Conservation (phyloP, 129 eudicot species). For the Solidago caesia region DNA sequence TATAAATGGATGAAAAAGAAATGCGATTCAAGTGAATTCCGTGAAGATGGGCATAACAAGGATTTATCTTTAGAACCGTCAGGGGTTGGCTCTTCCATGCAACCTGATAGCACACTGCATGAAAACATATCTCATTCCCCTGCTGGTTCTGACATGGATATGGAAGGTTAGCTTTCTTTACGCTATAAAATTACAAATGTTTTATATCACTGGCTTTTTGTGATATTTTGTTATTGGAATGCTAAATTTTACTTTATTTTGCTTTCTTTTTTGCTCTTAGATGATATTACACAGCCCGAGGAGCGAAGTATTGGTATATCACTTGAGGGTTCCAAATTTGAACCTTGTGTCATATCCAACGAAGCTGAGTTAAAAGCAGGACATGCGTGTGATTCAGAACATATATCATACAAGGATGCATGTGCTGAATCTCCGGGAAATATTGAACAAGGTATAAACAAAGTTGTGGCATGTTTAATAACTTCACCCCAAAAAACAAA, state of each 20-base stretch:
- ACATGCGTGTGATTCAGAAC: constrained; percentile 23
- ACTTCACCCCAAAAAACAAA: background rate
- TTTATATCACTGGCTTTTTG: background rate
- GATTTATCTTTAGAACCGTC: constrained; percentile 20
- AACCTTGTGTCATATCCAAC: constrained; percentile 27
- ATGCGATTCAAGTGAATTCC: constrained; percentile 30
- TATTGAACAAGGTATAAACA: constrained; percentile 41
- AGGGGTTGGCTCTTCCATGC: background rate
- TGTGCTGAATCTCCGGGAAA: constrained; percentile 23
- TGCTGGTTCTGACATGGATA: constrained; percentile 83
- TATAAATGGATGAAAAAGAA: constrained; percentile 62
- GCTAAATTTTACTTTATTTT: constrained; percentile 21
- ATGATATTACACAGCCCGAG: constrained; percentile 69
- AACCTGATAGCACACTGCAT: constrained; percentile 8
- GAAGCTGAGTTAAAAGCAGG: constrained; percentile 33
- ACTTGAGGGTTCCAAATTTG: constrained; percentile 26
- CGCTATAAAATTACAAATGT: background rate
- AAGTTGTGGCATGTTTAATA: constrained; percentile 12
- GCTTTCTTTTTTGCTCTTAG: constrained; percentile 47
- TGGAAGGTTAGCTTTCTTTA: constrained; percentile 65
- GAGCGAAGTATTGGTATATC: constrained; percentile 32
- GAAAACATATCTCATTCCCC: constrained; percentile 45
- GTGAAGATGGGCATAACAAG: constrained; percentile 22
- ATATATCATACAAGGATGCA: constrained; percentile 23
- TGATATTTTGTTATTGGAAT: constrained; percentile 16